Evolutionary conservation across 108 stramenopile genomes (phyloP).

Genomic region (Cyclotella choctawhatcheeana): DNA sequence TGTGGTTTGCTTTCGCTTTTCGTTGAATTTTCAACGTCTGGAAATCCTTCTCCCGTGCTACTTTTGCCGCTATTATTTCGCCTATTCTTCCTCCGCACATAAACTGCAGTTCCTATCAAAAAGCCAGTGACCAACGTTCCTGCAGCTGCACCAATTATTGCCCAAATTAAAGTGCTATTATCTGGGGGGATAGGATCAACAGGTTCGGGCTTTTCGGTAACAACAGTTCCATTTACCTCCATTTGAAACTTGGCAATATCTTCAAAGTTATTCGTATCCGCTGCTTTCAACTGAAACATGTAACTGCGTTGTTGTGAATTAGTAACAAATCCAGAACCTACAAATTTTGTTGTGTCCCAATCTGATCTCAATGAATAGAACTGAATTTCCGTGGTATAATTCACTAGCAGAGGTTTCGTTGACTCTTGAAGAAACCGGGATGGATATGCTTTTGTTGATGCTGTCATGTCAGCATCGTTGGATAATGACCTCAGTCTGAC

Average conservation of each 20-base stretch:
- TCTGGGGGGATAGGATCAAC: neutral
- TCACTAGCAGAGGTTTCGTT: conserved; percentile 1
- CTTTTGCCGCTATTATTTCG: neutral
- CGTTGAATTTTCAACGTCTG: neutral
- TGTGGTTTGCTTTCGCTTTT: conserved; percentile 7
- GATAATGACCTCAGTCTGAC: neutral
- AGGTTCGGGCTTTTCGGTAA: too few relatives aligned
- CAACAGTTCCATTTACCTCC: conserved; percentile 26
- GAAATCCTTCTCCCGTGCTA: conserved; percentile 8
- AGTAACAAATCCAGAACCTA: conserved; percentile 21
- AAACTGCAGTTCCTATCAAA: conserved; percentile 9
- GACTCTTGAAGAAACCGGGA: neutral
- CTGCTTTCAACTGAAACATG: conserved; percentile 20
- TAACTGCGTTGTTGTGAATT: conserved; percentile 20
- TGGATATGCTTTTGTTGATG: neutral
- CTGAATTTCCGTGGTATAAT: neutral
- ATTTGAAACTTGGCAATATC: conserved; percentile 8
- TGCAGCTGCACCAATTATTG: conserved; percentile 26
- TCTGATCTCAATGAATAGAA: neutral
- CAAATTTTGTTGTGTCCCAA: conserved; percentile 22
- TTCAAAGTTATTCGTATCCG: conserved; percentile 21
- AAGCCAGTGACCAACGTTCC: conserved; percentile 22
- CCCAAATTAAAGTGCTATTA: conserved; percentile 21
- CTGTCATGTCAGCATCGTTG: neutral
- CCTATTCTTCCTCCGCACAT: conserved; percentile 8